Conservation (phyloP, 2,329 filamentous ascomycete genomes). For the Hypoxylon sp. region DNA sequence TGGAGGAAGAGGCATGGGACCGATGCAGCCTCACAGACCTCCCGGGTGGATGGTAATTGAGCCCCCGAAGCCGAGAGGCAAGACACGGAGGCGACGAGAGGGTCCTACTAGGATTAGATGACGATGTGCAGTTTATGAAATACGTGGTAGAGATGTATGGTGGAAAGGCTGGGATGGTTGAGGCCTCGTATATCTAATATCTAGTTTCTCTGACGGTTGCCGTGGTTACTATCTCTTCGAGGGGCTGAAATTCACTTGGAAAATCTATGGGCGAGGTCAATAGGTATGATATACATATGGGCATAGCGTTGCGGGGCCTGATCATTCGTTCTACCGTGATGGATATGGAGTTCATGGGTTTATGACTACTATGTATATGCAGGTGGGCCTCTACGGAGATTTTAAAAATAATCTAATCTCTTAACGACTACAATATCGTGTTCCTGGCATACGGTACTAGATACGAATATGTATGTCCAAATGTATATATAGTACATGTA, state of each 20-base stretch:
- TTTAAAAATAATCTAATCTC: background rate
- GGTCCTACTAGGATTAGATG: slow-evolving; percentile 18
- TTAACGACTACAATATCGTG: background rate
- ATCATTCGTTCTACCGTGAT: background rate
- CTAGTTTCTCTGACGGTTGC: background rate
- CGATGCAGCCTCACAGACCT: slow-evolving; percentile 9
- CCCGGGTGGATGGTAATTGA: slow-evolving; percentile 13
- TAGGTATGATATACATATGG: slow-evolving; percentile 5
- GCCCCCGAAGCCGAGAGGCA: slow-evolving; percentile 41
- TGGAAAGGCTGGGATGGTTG: background rate
- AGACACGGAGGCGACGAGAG: slow-evolving; percentile 46
- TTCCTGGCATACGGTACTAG: background rate
- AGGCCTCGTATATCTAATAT: background rate
- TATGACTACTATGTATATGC: background rate
- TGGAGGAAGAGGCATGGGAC: slow-evolving; percentile 18
- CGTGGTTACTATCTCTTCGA: background rate
- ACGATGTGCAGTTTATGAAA: background rate
- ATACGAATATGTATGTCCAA: background rate
- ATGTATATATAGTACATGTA: background rate
- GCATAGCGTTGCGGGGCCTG: background rate
- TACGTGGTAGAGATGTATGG: background rate
- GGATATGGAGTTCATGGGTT: background rate
- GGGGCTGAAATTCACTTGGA: background rate
- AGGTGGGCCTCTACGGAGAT: background rate
- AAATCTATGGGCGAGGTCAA: background rate